Evolutionary conservation across 1,284 basidiomycete genomes (phyloP), one percentile per base, ranked within the genome.

Genomic region (Sporisorium reilianum): DNA sequence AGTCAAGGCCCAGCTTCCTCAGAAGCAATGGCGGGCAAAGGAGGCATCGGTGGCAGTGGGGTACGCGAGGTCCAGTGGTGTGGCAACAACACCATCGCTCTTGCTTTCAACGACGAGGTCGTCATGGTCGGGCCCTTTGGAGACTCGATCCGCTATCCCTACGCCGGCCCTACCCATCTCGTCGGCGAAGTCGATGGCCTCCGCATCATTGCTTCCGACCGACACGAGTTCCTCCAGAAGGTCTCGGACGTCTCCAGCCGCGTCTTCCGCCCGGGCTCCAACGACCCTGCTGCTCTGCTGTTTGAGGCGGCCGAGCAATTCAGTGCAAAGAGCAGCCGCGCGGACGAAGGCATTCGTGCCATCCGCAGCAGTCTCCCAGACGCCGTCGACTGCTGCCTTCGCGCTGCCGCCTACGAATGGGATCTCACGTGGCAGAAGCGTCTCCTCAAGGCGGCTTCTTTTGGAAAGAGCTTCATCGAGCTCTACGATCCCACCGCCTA

Each of bases 231-330:
- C 65, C 87, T 99, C 5, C 94, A 97, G 81, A 97, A 96, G 86
- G 98, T 5, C n/a, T 69, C 73, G 16, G 70, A 72, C 14, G 72
- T 75, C 1, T 67, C 80, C 6, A 64, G 53, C 26, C 55, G 56
- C 9, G 70, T 80, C n/a, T 97, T 98, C 84, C 89, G 90, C 28
- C 96, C 95, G 10, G 95, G 95, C 9, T 97, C 95, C 8, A 93
- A 92, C 0, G 92, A 94, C 14, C 92, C 94, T 1, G 90, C 95
- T 1, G 94, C 96, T 0, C 93, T 97, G 52, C 87, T 99, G 1
- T 94, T 92, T 77, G 94, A 97, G 76, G 95, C 95, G 23, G 92
- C 93, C 20, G 92, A 94, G 77, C 92, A 91, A 80, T 98, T 96
- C 83, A 89, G 89, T 12, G 88, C 89, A 49, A 90, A 91, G 53